Evolutionary conservation across 2,329 filamentous ascomycete species (phyloP).

Genomic region (Sporothrix pseudoabietina): DNA sequence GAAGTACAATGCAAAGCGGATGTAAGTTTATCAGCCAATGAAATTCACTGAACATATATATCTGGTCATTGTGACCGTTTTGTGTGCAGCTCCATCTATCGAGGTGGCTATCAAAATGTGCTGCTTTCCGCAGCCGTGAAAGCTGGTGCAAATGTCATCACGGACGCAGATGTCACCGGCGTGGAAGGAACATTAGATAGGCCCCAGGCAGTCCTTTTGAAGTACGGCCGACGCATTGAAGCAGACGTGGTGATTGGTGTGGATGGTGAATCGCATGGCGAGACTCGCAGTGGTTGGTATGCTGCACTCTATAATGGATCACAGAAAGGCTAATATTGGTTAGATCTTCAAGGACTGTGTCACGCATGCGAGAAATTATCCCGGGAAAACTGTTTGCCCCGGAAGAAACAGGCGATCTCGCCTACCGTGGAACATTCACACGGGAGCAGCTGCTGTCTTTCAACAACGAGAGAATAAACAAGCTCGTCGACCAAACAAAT

Average conservation of each 20-base stretch:
- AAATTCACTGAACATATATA: background rate
- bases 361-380: background rate
- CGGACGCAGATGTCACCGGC: background rate
- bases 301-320: background rate
- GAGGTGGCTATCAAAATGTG: background rate
- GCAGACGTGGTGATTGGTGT: background rate
- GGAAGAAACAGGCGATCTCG: background rate
- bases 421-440: background rate
- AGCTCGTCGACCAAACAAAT: background rate
- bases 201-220: background rate
- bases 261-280: background rate
- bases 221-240: background rate
- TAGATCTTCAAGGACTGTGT: background rate
- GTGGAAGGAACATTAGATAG: background rate
- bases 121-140: background rate
- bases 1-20: background rate
- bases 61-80: background rate
- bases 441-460: background rate
- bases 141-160: background rate
- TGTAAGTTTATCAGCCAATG: background rate
- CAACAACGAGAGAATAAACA: background rate
- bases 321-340: background rate
- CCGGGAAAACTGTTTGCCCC: background rate
- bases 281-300: too few species aligned
- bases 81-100: background rate